Evolutionary conservation across 345 rosid genomes (phyloP), one percentile per base, ranked within the genome.

Genomic region (Pelargonium nanum): DNA sequence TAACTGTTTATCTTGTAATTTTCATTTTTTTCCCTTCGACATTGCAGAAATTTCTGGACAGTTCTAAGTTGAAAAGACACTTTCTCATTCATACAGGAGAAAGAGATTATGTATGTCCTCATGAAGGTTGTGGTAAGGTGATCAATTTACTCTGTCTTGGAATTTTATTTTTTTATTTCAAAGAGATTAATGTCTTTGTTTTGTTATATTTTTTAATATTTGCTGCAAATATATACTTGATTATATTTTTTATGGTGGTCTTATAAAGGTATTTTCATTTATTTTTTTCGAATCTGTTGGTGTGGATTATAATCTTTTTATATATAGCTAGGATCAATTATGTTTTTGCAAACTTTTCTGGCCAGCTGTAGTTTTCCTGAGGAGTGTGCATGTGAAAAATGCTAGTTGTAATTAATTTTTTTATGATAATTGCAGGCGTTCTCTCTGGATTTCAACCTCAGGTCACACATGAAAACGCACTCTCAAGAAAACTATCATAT

Each of bases 71-170:
- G 74, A 93, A 93, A 76, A 80, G 99, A 70, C 99, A 93, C 76
- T 78, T 70, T 68, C 88, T 93, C 64, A 93, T 85, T 77, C 99
- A 93, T 76, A 89, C 96, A 19, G 99, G 97, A 20, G 96, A 80
- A 66, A 83, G 97, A 68, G 85, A 80, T 65, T 89, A 71, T 71
- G 66, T 93, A 17, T 93, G 99, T 70, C 92, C 97, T 58, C 80
- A 84, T 81, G 96, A 85, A 80, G 99, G 97, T 51, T 93, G 99
- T 78, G 99, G 99, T 66, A 93, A 93, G 98, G 97, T 92, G 77
- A 74, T 73, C 1, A 40, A 56, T 76, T 75, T 63, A 54, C 52
- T 75, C 58, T 32, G 55, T 65, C 61, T 68, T 52, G 57, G 12
- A 51, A 50, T 59, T 56, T 30, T 21, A 34, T 44, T 50, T 7